Conservation (phyloP, 2,329 filamentous ascomycete genomes). For the Davidsoniella eucalypti region DNA sequence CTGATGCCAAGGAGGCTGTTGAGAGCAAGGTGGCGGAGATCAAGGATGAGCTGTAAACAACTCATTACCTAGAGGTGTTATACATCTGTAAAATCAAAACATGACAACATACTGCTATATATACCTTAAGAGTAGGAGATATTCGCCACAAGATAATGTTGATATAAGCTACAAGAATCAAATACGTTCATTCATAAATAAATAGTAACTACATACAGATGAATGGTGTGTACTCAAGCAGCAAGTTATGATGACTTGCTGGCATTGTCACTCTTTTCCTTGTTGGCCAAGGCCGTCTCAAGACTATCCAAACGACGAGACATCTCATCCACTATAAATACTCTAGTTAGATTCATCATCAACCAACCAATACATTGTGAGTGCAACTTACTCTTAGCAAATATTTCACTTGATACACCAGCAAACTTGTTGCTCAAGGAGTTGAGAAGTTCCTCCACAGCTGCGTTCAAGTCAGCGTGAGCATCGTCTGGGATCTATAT, state of each 20-base stretch:
- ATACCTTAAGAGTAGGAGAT: no score
- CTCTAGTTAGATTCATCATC: slow-evolving; percentile 31
- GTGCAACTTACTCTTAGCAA: slow-evolving; percentile 58
- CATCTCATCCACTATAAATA: slow-evolving; percentile 74
- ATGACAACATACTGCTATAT: no score
- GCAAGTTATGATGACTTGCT: slow-evolving; percentile 21
- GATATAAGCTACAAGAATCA: background rate
- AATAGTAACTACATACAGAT: no score
- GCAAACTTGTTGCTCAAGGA: slow-evolving; percentile 75
- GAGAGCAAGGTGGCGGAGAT: slow-evolving; percentile 14
- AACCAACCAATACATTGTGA: slow-evolving; percentile 54
- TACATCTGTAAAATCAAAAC: no score
- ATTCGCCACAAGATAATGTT: background rate
- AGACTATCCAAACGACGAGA: slow-evolving; percentile 68
- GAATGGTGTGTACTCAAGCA: background rate
- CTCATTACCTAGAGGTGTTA: background rate
- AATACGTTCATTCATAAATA: background rate
- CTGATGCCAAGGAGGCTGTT: background rate
- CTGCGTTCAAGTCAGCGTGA: slow-evolving; percentile 51
- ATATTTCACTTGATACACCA: slow-evolving; percentile 69
- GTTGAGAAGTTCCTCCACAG: slow-evolving; percentile 76
- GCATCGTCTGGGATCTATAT: slow-evolving; percentile 14
- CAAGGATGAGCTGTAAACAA: slow-evolving; percentile 57
- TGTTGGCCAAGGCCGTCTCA: slow-evolving; percentile 52
- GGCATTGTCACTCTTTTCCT: slow-evolving; percentile 27